Conservation (phyloP, 2,329 filamentous ascomycete genomes). For the Parafenestella ontariensis region DNA sequence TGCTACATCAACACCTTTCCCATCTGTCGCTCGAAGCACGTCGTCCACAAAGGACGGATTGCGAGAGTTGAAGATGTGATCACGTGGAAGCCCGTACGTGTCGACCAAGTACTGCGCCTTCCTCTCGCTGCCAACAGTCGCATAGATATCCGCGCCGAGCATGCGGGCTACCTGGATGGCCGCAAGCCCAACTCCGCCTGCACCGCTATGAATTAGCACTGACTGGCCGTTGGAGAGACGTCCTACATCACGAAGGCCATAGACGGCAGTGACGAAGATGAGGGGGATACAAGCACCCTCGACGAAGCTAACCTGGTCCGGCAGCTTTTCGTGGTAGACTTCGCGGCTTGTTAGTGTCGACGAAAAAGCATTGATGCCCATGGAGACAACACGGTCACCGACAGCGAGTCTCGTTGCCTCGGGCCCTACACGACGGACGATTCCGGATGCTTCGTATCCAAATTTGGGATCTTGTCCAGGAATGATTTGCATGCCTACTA, state of each 20-base stretch:
- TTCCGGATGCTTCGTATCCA: conserved; percentile 23
- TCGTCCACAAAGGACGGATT: conserved; percentile 4
- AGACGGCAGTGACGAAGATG: conserved; percentile 31
- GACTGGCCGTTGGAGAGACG: conserved; percentile 17
- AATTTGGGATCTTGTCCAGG: background rate
- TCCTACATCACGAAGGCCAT: conserved; percentile 28
- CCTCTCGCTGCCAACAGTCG: conserved; percentile 24
- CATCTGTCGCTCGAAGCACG: conserved; percentile 6
- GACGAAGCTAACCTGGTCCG: conserved; percentile 32
- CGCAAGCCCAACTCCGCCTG: conserved; percentile 28
- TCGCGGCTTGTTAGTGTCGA: background rate
- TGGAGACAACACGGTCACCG: conserved; percentile 25
- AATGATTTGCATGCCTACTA: background rate
- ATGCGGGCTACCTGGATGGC: conserved; percentile 23
- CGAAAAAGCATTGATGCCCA: conserved; percentile 6
- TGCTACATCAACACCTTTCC: conserved; percentile 44
- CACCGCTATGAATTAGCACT: conserved; percentile 27
- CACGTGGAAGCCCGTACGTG: conserved; percentile 23
- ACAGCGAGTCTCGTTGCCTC: conserved; percentile 8
- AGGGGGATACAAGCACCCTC: conserved; percentile 35
- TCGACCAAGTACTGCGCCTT: conserved; percentile 26
- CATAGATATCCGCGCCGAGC: conserved; percentile 32
- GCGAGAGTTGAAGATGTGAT: conserved; percentile 44
- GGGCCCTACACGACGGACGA: conserved; percentile 17
- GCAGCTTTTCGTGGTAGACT: conserved; percentile 23